phyloP scores from a whole-genome alignment of 192 early-diverging fungal genomes.

The Backusella liffmaniae region DNA sequence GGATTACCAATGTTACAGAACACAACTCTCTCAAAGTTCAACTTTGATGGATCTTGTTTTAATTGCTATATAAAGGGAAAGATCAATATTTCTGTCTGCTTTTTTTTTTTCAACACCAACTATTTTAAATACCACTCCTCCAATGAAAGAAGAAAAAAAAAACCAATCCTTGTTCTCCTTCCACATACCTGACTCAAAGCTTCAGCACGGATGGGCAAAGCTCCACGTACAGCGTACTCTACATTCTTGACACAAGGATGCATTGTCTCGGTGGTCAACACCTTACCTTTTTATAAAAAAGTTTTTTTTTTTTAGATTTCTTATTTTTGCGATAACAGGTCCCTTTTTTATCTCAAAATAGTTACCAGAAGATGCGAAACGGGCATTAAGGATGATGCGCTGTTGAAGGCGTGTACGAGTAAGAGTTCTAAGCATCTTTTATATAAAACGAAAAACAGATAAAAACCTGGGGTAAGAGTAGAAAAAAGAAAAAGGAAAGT shows the following conservation, averaged over 20 bases:
- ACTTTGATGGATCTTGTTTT: conserved; percentile 37
- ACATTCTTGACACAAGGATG: conserved; percentile 70
- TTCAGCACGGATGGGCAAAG: conserved; percentile 91
- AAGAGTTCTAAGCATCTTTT: background rate
- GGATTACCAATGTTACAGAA: conserved; percentile 94
- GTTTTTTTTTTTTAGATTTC: background rate
- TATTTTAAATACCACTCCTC: background rate
- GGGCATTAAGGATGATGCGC: background rate
- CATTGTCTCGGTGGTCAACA: conserved; percentile 70
- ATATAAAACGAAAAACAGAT: background rate
- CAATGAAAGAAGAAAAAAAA: background rate
- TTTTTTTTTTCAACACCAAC: background rate
- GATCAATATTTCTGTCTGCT: background rate
- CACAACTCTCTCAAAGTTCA: conserved; percentile 70
- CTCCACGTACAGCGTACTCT: conserved; percentile 96
- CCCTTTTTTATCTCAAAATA: background rate
- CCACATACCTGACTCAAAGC: conserved; percentile 58
- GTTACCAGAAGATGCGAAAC: background rate
- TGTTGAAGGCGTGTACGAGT: conserved; percentile 4
- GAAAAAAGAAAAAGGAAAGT: background rate
- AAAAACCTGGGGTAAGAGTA: background rate
- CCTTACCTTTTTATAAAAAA: conserved; percentile 44
- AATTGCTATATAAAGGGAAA: conserved; percentile 35
- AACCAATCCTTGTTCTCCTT: background rate
- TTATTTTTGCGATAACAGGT: background rate